Base-by-base conservation (phyloP, 768 basidiomycete genomes). In the Kwoniella heveanensis region DNA sequence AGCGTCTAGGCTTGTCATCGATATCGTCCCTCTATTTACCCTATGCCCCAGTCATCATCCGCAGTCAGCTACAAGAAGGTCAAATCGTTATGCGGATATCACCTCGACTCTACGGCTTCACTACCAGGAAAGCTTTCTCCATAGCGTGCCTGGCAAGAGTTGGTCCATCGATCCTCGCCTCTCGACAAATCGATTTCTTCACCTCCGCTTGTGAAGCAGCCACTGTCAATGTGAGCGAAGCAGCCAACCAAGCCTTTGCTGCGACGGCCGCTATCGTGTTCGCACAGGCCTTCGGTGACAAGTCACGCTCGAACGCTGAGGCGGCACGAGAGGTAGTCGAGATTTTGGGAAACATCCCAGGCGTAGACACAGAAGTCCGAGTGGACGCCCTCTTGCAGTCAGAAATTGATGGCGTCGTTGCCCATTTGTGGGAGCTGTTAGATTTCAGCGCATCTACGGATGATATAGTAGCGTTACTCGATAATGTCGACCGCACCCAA, bases 61-160 rank as follows among this genome's bases (percentile, higher is more conserved):
- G 79, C 12, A 76, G 82, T 15, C 86, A 89, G 65, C 80, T 88
- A 10, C 56, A 53, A 10, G 32, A 65, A 21, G 44, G 57, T 9
- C 61, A 63, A n/a, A 63, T 68, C 47, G 82, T 88, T 61, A 81
- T 83, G 9, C 76, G 80, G 9, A 82, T 95, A 8, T 88, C 90
- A 2, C 86, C 87, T 29, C 83, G 84, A 54, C 81, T 94, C 3
- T 84, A 95, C 25, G 95, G 95, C 0, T 96, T 88, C 76, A 69
- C 80, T 17, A 86, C 87, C 69, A 84, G 86, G 57, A 85, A 83
- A 62, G 85, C 87, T 58, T 88, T 85, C 64, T 89, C 89, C 0
- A 82, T 85, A 64, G 85, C 86, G 2, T 86, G 87, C 1, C 88
- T 95, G 66, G 82, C 79, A 21, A 80, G 84, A 8, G 88, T 90